A percentile compares a stretch with the other conserved stretches of the same genome.
These are phyloP conservation scores for Blastobotrys peoriensis DNA, from an alignment of 805 yeast species.

Conservation along the genomic window DNA sequence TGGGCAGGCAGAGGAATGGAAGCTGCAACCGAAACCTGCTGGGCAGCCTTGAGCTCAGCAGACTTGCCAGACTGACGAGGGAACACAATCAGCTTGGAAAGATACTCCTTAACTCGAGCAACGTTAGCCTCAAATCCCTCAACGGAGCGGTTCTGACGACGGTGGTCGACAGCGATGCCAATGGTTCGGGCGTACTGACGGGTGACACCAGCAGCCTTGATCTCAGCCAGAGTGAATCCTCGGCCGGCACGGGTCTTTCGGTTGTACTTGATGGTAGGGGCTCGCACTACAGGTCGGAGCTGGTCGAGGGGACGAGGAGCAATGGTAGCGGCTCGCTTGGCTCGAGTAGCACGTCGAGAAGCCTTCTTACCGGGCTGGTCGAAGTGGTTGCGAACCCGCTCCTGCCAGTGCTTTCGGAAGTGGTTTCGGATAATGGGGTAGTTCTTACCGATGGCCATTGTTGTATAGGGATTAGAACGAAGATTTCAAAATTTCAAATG, in stretches of 20 bases:
- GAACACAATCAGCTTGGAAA: constrained; percentile 90
- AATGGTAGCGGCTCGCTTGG: constrained; percentile 83
- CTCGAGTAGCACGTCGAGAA: constrained; percentile 93
- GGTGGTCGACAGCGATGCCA: constrained; percentile 99
- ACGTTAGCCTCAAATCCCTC: constrained; percentile 94
- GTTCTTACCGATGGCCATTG: constrained; percentile 93
- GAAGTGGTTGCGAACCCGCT: constrained; percentile 98
- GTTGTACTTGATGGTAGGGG: constrained; percentile 98
- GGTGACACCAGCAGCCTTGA: constrained; percentile 94
- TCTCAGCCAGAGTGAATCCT: constrained; percentile 97
- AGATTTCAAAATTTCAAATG: background rate
- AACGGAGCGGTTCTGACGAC: constrained; percentile 97
- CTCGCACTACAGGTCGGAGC: constrained; percentile 96
- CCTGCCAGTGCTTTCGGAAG: constrained; percentile 99
- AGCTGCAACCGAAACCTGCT: constrained; percentile 63
- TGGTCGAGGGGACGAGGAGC: constrained; percentile 98
- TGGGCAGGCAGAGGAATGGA: constrained; percentile 84
- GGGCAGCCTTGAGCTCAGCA: constrained; percentile 57
- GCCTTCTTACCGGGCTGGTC: constrained; percentile 99
- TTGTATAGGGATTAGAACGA: constrained; percentile 1
- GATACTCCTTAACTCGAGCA: constrained; percentile 93
- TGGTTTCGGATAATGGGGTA: constrained; percentile 98
- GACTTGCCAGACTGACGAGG: constrained; percentile 81
- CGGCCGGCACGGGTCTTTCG: constrained; percentile 99
- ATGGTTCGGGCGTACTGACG: constrained; percentile 95